Evolutionary conservation across 202 grass and related monocot species (phyloP).

Genomic region (Musa balbisiana): DNA sequence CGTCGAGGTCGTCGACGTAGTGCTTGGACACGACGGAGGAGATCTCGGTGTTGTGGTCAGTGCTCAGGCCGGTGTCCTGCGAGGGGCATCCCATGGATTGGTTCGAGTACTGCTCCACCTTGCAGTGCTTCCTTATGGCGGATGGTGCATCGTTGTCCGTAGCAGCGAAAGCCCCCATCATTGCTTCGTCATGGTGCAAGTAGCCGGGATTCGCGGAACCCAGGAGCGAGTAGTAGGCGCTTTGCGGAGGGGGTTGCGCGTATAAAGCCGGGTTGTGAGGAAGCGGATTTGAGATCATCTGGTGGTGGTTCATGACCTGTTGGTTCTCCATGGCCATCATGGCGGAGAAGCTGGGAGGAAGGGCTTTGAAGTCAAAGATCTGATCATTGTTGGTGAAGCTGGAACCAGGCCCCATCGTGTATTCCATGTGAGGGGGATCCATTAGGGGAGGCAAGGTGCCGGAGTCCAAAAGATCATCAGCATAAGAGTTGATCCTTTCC

Average conservation of each 20-base stretch:
- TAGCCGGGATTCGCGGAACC: background rate
- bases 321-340: background rate
- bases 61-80: conserved; percentile 27
- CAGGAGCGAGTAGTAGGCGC: background rate
- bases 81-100: conserved; percentile 28
- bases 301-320: background rate
- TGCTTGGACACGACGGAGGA: conserved; percentile 14
- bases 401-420: background rate
- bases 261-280: background rate
- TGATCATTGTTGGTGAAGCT: conserved; percentile 2
- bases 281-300: background rate
- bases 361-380: background rate
- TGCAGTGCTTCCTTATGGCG: conserved; percentile 7
- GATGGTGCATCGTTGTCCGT: background rate
- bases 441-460: conserved; percentile 32
- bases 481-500: background rate
- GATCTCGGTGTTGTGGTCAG: conserved; percentile 35
- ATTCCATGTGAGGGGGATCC: conserved; percentile 13
- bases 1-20: conserved; percentile 2
- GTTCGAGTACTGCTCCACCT: conserved; percentile 30
- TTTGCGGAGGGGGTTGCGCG: background rate
- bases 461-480: conserved; percentile 24
- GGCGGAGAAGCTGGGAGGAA: background rate
- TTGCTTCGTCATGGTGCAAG: conserved; percentile 6
- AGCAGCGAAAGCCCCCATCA: background rate